A percentile compares a stretch with the other conserved stretches of the same genome.
Conservation (phyloP, 306 rosid genomes). For the Mimosa pudica region DNA sequence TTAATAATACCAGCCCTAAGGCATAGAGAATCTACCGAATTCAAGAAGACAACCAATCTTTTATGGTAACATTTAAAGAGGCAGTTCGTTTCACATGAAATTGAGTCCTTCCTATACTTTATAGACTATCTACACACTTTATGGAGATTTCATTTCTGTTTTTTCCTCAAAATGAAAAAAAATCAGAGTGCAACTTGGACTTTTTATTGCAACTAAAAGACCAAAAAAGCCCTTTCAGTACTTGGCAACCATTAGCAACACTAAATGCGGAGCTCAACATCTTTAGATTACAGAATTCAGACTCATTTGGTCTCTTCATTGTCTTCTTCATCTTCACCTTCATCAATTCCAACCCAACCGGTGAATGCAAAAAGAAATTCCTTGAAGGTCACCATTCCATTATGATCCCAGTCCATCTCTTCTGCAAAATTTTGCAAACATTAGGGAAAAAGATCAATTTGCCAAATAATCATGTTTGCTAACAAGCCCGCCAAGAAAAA, state of each 20-base stretch:
- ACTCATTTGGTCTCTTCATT: slow-evolving; percentile 36
- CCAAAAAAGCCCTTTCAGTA: slow-evolving; percentile 29
- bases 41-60: slow-evolving; percentile 20
- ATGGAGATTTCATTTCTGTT: slow-evolving; percentile 19
- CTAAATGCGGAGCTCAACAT: not conserved
- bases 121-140: slow-evolving; percentile 40
- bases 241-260: slow-evolving; percentile 13
- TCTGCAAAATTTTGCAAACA: slow-evolving; percentile 55
- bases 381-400: slow-evolving; percentile 98
- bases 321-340: slow-evolving; percentile 69
- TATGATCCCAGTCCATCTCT: slow-evolving; percentile 98
- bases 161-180: not conserved
- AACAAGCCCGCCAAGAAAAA: slow-evolving; percentile 6
- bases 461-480: not conserved
- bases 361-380: slow-evolving; percentile 94
- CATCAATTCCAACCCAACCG: slow-evolving; percentile 94
- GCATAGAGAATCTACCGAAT: not conserved
- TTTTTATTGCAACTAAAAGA: slow-evolving; percentile 48
- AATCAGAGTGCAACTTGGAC: slow-evolving; percentile 28
- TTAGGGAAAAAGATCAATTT: not conserved
- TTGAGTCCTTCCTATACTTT: slow-evolving; percentile 32
- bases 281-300: slow-evolving; percentile 22
- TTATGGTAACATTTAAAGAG: slow-evolving; percentile 25
- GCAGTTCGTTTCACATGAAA: slow-evolving; percentile 25
- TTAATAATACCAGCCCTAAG: not conserved